These are phyloP conservation scores for Starmerella apis DNA, from an alignment of 805 yeast genomes.

Conservation along the genomic window DNA sequence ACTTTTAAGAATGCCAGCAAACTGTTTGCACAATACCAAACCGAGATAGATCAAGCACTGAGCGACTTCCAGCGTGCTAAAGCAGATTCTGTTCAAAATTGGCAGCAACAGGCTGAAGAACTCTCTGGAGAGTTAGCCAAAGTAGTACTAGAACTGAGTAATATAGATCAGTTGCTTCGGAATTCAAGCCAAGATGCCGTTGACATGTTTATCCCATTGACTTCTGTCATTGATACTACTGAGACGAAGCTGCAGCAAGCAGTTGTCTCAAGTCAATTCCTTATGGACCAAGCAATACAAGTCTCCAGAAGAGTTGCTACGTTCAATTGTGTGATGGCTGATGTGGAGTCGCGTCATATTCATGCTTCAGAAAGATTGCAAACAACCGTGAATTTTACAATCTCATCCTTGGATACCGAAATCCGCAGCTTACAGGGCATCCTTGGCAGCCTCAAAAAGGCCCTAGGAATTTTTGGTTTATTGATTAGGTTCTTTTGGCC, in stretches of 20 bases:
- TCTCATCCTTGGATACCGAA: not conserved
- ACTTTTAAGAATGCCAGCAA: slow-evolving; percentile 13
- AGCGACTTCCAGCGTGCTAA: not conserved
- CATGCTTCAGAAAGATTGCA: slow-evolving; percentile 1
- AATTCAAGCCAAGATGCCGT: not conserved
- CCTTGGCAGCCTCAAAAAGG: not conserved
- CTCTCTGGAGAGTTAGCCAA: not conserved
- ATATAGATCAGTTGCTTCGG: not conserved
- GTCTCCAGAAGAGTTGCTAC: not conserved
- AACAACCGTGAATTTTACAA: not conserved
- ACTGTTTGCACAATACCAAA: slow-evolving; percentile 9
- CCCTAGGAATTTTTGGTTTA: not conserved
- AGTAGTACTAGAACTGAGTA: not conserved
- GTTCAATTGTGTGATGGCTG: not conserved
- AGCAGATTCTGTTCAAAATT: not conserved
- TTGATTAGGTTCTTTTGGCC: not conserved
- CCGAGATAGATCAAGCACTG: not conserved
- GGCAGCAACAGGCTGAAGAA: not conserved
- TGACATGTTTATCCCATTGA: not conserved
- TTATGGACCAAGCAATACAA: not conserved
- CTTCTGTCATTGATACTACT: not conserved
- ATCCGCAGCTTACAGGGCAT: not conserved
- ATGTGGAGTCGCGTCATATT: slow-evolving; percentile 3
- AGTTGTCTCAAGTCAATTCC: not conserved
- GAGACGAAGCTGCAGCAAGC: not conserved